Conservation (phyloP, 306 rosid genomes). For the Pterocarpus santalinus region DNA sequence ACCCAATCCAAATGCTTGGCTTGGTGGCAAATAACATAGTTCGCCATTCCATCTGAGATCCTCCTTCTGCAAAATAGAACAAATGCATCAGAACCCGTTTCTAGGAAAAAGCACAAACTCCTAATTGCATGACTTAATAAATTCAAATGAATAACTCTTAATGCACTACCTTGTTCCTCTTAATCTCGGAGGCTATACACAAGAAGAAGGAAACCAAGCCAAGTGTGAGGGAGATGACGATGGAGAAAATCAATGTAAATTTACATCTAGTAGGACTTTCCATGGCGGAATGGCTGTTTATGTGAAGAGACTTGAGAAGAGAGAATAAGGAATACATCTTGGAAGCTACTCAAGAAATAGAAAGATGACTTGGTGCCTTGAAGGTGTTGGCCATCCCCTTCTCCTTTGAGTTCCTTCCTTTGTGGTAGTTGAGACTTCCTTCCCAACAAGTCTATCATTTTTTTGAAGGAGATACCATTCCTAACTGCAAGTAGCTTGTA, state of each 20-base stretch:
- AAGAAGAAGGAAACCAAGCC: constrained; percentile 69
- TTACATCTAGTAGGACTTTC: constrained; percentile 58
- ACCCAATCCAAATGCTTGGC: constrained; percentile 75
- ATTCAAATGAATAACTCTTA: neutral
- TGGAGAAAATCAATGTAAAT: constrained; percentile 44
- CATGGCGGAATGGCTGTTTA: constrained; percentile 50
- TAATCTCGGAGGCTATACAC: constrained; percentile 74
- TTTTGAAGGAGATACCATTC: constrained; percentile 73
- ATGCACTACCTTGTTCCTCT: constrained; percentile 67
- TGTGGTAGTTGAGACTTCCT: constrained; percentile 55
- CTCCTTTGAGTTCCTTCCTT: constrained; percentile 43
- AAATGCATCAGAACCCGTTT: constrained; percentile 13
- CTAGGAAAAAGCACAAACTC: neutral
- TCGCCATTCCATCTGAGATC: constrained; percentile 78
- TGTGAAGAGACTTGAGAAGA: constrained; percentile 36
- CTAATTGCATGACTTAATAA: neutral
- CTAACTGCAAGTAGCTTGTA: constrained; percentile 44
- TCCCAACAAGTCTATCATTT: constrained; percentile 56
- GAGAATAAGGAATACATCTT: constrained; percentile 44
- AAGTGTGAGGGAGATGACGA: constrained; percentile 59
- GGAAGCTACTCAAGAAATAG: constrained; percentile 60
- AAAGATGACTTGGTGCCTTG: constrained; percentile 37
- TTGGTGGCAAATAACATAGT: constrained; percentile 75
- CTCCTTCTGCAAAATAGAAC: constrained; percentile 55
- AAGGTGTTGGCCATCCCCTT: constrained; percentile 37